Evolutionary conservation across 106 monocot species (phyloP).

Genomic region (Allium fistulosum): DNA sequence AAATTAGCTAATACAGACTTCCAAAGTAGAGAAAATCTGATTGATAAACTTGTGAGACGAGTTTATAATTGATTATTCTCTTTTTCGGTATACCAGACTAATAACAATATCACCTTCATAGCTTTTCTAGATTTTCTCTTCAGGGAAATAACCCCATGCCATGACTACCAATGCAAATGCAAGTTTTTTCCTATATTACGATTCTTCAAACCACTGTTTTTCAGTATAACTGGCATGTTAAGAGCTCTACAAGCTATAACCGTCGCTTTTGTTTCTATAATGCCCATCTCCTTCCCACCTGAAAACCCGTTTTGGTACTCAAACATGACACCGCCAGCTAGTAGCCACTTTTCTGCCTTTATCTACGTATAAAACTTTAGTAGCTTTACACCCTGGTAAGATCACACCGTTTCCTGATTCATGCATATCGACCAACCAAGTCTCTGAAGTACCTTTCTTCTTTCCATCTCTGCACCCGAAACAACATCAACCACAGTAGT

Average conservation of each 20-base stretch:
- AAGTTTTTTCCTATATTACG: constrained; percentile 64
- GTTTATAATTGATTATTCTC: no score
- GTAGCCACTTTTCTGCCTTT: constrained; percentile 15
- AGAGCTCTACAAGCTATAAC: constrained; percentile 68
- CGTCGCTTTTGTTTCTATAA: constrained; percentile 35
- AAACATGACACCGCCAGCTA: constrained; percentile 17
- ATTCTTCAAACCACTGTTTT: constrained; percentile 42
- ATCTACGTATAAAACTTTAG: constrained; percentile 18
- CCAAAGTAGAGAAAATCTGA: no score
- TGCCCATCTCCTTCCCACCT: constrained; percentile 13
- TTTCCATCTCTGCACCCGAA: constrained; percentile 56
- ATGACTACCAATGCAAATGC: constrained; percentile 68
- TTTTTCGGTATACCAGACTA: no score
- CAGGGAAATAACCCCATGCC: constrained; percentile 79
- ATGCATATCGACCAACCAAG: constrained; percentile 66
- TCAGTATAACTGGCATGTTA: constrained; percentile 39
- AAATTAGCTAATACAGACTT: no score
- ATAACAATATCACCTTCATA: constrained; percentile 63
- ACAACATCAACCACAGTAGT: constrained; percentile 75
- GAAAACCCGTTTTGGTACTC: constrained; percentile 8
- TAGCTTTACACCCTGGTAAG: constrained; percentile 33
- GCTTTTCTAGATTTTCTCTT: constrained; percentile 17
- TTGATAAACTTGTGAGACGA: no score
- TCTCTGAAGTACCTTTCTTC: constrained; percentile 51
- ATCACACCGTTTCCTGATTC: constrained; percentile 58